Evolutionary conservation across 78 protist species (phyloP).

Genomic region (Dictyostelium discoideum): DNA sequence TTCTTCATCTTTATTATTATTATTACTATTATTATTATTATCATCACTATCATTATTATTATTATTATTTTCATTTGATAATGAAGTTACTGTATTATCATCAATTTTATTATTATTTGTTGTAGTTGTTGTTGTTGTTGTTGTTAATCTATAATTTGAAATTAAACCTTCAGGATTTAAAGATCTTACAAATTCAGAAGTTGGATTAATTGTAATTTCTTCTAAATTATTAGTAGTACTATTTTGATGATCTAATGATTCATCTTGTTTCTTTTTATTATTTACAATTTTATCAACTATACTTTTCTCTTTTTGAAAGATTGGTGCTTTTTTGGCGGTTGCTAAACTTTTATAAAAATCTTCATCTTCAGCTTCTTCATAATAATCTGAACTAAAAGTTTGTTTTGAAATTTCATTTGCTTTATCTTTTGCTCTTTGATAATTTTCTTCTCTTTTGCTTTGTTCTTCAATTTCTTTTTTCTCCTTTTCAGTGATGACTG

Average conservation of each 20-base stretch:
- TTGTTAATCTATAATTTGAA: conserved; percentile 12
- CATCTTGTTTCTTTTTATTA: not conserved
- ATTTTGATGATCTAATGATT: not conserved
- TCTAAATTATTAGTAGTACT: not conserved
- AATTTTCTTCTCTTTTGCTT: conserved; percentile 28
- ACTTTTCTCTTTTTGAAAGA: conserved; percentile 4
- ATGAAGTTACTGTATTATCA: not conserved
- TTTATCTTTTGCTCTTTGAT: conserved; percentile 58
- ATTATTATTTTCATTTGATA: not conserved
- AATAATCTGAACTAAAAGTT: conserved; percentile 22
- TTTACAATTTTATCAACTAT: conserved; percentile 8
- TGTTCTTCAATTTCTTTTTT: not conserved
- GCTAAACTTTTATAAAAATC: conserved; percentile 30
- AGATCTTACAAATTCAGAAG: conserved; percentile 43
- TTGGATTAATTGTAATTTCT: conserved; percentile 18
- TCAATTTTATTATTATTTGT: not conserved
- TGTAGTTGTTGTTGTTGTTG: not conserved
- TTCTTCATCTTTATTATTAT: not conserved
- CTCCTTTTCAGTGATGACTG: not conserved
- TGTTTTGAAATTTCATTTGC: conserved; percentile 1
- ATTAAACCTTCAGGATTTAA: conserved; percentile 57
- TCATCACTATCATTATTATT: not conserved
- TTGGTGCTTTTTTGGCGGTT: conserved; percentile 49
- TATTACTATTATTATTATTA: not conserved
- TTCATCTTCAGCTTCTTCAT: conserved; percentile 67